Evolutionary conservation across 305 asterid species (phyloP), one percentile per base, ranked within the genome.

Genomic region (Fraxinus angustifolia): DNA sequence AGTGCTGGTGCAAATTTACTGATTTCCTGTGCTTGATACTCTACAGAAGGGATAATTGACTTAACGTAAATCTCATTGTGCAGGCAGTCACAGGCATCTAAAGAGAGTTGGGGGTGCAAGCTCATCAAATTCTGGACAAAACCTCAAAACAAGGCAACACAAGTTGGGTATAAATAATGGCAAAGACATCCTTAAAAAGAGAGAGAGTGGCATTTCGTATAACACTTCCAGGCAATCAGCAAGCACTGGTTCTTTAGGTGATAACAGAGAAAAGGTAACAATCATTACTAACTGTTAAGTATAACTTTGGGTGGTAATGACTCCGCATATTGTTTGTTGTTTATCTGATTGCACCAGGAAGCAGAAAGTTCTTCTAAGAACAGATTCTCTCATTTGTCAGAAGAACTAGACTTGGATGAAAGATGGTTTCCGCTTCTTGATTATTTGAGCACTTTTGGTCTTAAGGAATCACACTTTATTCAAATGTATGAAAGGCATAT

Each of bases 401-500:
- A 91, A 84, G 99, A 95, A 85, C 70, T 95, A 56, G 95, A 87
- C 89, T 87, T 95, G 36, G 98, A 93, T 34, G 93, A 90, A 85
- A 92, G 94, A 88, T 92, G 87, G 84, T 86, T 89, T 76, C 95
- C 97, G 5, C 98, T 95, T 83, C 97, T 95, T 78, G 91, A 91
- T 82, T 95, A 95, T 78, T 90, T 95, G 77, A 87, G 90, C 86
- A 89, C 90, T 62, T 93, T 93, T 77, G 99, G 98, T 33, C 93
- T 95, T 53, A 91, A 93, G 85, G 98, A 93, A 70, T 83, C 92
- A 76, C 97, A 95, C 83, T 93, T 95, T 83, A 80, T 91, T 82
- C 98, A 90, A 86, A 95, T 95, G 92, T 92, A 93, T 23, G 97
- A 91, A 88, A 88, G 99, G 91, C 99, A 95, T 81, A 91, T 95